Base-by-base conservation (phyloP, 495 filamentous ascomycete genomes). In the Penicillium tannophilum region DNA sequence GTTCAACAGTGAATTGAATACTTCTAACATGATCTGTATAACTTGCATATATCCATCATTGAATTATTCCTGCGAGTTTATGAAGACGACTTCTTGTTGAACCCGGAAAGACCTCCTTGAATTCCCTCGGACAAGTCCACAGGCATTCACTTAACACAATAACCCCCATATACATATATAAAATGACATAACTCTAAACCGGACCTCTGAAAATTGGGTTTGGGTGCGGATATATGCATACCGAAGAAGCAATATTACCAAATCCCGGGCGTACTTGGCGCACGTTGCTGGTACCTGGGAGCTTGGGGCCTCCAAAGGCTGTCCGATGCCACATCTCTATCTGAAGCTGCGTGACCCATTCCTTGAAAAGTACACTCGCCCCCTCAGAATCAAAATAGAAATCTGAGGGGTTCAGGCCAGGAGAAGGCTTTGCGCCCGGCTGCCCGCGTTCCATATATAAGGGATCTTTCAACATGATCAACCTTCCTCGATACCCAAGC, bases 291-390 rank as follows among this genome's bases (percentile, higher is more conserved):
- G 36, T 41, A 1, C 36, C 44, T 24, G 44, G 44, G 19, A 47
- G 19, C 19, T 24, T 23, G 19, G 44, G 17, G 4, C 19, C 6
- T 26, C 2, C 44, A 47, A 47, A 11, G 44, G 11, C 12, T 11
- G 44, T 24, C 44, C 44, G 19, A 47, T 47, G 17, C 17, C 44
- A 24, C 50, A 52, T 52, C 30, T 52, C 39, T 11, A 54, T 44
- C 39, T 31, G 53, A 35, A 55, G 53, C 26, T 55, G 42, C 53
- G 23, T 55, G 26, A 55, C 16, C 53, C 53, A 55, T 36, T 14
- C n/a, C 11, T 55, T 46, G 41, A 55, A 47, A 35, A n/a, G 16
- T 44, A 55, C 4, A 55, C 28, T 55, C 16, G 42, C 53, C 26
- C 17, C 36, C 53, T 44, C 26, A 46, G 39, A 4, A 47, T 55